phyloP scores from a whole-genome alignment of 257 asterid genomes.

The Dorcoceras hygrometricum region DNA sequence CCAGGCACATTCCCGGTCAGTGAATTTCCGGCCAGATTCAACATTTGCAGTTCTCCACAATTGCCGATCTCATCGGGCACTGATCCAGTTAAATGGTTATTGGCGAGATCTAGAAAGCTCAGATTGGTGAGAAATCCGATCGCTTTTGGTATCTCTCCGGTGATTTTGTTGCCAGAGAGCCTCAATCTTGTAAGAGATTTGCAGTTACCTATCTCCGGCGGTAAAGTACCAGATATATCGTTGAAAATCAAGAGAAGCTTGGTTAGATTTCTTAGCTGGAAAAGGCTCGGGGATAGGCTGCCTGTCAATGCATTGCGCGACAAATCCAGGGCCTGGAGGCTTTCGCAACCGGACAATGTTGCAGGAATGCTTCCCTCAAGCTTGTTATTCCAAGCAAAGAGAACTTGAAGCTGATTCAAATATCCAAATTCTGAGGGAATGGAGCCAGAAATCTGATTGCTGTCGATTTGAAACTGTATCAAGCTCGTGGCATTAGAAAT shows the following conservation, averaged over 20 bases:
- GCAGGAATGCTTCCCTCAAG: conserved; percentile 67
- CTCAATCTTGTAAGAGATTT: conserved; percentile 57
- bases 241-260: conserved; percentile 66
- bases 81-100: conserved; percentile 45
- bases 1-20: conserved; percentile 47
- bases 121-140: conserved; percentile 48
- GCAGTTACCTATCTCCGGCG: conserved; percentile 65
- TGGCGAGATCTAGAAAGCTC: conserved; percentile 72
- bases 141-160: conserved; percentile 59
- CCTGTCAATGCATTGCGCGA: conserved; percentile 64
- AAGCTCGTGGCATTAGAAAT: conserved; percentile 57
- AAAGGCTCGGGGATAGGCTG: conserved; percentile 51
- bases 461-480: conserved; percentile 63
- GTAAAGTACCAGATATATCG: conserved; percentile 60
- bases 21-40: conserved; percentile 60
- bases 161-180: conserved; percentile 51
- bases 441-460: conserved; percentile 62
- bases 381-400: conserved; percentile 81
- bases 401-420: conserved; percentile 46
- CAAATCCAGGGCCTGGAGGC: conserved; percentile 74
- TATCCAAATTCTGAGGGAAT: conserved; percentile 61
- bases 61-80: conserved; percentile 65
- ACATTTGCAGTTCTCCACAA: conserved; percentile 60
- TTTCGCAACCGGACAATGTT: conserved; percentile 51
- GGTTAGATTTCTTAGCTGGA: conserved; percentile 57